These are phyloP conservation scores for Cinchona pubescens DNA, from an alignment of 257 asterid species.

Conservation along the genomic window DNA sequence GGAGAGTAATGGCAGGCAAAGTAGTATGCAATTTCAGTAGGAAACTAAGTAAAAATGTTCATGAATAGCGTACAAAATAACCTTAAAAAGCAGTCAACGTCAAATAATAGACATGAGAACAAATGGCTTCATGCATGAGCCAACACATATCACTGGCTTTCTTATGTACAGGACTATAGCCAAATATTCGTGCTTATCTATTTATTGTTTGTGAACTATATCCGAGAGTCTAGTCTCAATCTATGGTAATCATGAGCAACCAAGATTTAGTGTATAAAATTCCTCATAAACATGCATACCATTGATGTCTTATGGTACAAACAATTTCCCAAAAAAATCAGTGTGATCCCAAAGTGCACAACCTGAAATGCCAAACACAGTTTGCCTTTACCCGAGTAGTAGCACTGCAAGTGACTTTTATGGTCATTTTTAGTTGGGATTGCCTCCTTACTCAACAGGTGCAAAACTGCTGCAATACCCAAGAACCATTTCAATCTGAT, in stretches of 20 bases:
- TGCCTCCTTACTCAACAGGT: neutral
- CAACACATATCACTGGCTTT: neutral
- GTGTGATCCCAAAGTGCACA: neutral
- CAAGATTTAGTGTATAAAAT: neutral
- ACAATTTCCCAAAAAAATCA: neutral
- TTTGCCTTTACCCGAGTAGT: neutral
- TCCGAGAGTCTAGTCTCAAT: neutral
- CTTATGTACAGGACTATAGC: neutral
- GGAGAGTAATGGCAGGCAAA: neutral
- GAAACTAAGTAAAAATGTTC: neutral
- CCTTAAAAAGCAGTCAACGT: too few species aligned
- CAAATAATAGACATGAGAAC: too few species aligned
- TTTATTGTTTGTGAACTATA: neutral
- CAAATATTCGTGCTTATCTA: neutral
- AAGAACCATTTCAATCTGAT: neutral
- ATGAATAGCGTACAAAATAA: neutral
- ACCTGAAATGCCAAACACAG: neutral
- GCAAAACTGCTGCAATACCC: neutral
- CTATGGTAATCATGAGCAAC: neutral
- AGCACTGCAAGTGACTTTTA: neutral
- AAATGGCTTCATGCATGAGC: neutral
- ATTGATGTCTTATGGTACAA: neutral
- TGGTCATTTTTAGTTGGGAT: neutral
- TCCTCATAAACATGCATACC: neutral
- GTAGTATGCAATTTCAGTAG: neutral